Percentiles rank a stretch among this genome's conserved stretches.
phyloP scores from a whole-genome alignment of 139 green algal species.

The Spirogloea muscicola region DNA sequence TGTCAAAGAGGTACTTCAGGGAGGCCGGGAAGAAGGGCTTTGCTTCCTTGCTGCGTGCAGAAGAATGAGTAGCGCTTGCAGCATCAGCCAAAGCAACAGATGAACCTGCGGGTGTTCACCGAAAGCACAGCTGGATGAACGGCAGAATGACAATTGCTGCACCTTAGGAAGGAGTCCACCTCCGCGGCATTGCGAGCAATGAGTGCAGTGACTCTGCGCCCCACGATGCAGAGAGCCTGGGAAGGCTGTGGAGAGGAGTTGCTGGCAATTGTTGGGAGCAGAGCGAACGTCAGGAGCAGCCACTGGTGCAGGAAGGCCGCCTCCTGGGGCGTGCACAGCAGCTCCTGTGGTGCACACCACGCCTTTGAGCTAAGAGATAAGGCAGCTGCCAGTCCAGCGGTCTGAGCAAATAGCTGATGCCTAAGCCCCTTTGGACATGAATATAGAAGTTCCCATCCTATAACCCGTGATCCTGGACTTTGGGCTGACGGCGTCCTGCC shows the following conservation, averaged over 20 bases:
- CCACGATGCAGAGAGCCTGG: constrained; percentile 10
- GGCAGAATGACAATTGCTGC: neutral
- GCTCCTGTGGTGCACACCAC: constrained; percentile 1
- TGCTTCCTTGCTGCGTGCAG: constrained; percentile 2
- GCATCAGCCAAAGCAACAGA: neutral
- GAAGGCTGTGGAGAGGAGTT: no score
- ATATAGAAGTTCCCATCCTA: neutral
- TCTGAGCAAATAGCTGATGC: neutral
- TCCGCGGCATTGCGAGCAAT: neutral
- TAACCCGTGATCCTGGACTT: neutral
- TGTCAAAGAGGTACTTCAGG: constrained; percentile 16
- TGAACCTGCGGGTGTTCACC: neutral
- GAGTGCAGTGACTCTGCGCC: neutral
- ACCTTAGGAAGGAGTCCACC: constrained; percentile 6
- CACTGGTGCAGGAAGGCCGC: constrained; percentile 15
- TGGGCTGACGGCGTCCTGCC: no score
- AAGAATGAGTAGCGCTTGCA: neutral
- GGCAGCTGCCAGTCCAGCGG: neutral
- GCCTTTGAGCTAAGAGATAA: neutral
- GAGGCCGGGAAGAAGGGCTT: constrained; percentile 19
- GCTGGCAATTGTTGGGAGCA: no score
- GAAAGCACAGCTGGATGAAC: neutral
- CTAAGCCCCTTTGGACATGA: neutral
- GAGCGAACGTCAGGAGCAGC: constrained; percentile 20
- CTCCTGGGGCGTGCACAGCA: constrained; percentile 11